A percentile compares a stretch with the other conserved stretches of the same genome.
phyloP scores from a whole-genome alignment of 1,284 basidiomycete species.

The Ceraceosorus guamensis region DNA sequence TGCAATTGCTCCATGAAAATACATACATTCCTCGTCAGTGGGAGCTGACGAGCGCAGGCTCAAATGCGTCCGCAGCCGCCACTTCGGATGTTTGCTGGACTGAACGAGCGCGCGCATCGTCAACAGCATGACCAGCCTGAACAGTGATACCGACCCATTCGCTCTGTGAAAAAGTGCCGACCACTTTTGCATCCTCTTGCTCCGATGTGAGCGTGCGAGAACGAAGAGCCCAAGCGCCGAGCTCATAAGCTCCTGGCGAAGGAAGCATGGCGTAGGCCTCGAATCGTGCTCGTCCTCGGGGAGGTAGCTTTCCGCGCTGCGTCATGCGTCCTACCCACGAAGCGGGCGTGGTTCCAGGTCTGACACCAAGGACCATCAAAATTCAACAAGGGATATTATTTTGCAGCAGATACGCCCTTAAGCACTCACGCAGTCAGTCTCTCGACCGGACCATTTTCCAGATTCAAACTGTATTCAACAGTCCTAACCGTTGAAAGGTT shows the following conservation, averaged over 20 bases:
- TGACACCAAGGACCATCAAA: background rate
- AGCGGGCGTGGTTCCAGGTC: background rate
- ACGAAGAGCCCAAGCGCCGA: background rate
- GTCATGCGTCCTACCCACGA: slow-evolving; percentile 10
- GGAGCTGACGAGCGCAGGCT: no score
- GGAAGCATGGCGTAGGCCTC: background rate
- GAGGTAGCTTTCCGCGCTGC: slow-evolving; percentile 2
- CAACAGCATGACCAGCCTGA: no score
- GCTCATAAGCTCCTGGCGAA: background rate
- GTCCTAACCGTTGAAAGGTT: slow-evolving; percentile 9
- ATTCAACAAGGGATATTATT: background rate
- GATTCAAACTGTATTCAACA: background rate
- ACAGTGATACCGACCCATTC: no score
- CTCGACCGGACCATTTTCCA: slow-evolving; percentile 1
- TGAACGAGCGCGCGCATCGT: no score
- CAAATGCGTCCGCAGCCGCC: no score
- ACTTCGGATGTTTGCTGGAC: no score
- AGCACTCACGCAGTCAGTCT: background rate
- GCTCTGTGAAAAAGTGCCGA: no score
- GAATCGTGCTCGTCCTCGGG: background rate
- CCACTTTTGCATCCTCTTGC: no score
- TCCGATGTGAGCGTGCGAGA: no score
- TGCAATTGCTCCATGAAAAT: no score
- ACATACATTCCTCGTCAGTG: no score
- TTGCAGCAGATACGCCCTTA: background rate